phyloP scores from a whole-genome alignment of 495 filamentous ascomycete genomes.

The Aspergillus mulundensis region DNA sequence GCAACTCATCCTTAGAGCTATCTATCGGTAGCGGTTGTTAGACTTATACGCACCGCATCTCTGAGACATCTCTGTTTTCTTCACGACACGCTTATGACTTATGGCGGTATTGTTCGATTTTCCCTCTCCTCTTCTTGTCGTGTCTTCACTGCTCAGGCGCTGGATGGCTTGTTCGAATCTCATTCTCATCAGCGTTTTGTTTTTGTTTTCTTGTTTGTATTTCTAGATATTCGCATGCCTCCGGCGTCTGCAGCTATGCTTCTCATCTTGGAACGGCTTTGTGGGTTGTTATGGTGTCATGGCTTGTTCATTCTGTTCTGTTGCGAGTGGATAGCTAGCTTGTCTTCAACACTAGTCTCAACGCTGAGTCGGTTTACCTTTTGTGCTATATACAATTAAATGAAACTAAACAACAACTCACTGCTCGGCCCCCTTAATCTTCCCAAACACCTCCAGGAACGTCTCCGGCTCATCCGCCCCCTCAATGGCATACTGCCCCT shows the following conservation, averaged over 20 bases:
- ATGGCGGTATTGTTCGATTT: neutral
- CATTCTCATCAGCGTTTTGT: neutral
- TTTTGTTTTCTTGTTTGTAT: constrained; percentile 6
- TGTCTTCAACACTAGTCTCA: neutral
- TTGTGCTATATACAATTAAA: neutral
- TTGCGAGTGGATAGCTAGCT: neutral
- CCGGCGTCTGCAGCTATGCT: constrained; percentile 6
- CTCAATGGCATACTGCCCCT: constrained; percentile 57
- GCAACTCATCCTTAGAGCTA: constrained; percentile 20
- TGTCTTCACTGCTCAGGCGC: constrained; percentile 1
- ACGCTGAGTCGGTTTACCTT: neutral
- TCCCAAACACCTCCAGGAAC: constrained; percentile 54
- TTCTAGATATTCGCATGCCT: constrained; percentile 8
- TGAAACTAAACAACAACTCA: neutral
- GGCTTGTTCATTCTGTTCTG: neutral
- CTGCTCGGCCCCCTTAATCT: constrained; percentile 35
- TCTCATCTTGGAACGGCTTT: constrained; percentile 4
- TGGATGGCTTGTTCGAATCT: neutral
- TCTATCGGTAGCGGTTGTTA: neutral
- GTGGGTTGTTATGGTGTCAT: neutral
- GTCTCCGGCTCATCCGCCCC: constrained; percentile 61
- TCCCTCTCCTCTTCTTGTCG: constrained; percentile 8
- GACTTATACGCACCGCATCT: constrained; percentile 3
- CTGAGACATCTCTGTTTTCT: neutral
- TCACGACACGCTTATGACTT: constrained; percentile 1